Percentiles rank a stretch among this genome's conserved stretches.
These are phyloP conservation scores for Xenosphaeropsis pyriputrescens DNA, from an alignment of 2,329 filamentous ascomycete genomes.

Conservation along the genomic window DNA sequence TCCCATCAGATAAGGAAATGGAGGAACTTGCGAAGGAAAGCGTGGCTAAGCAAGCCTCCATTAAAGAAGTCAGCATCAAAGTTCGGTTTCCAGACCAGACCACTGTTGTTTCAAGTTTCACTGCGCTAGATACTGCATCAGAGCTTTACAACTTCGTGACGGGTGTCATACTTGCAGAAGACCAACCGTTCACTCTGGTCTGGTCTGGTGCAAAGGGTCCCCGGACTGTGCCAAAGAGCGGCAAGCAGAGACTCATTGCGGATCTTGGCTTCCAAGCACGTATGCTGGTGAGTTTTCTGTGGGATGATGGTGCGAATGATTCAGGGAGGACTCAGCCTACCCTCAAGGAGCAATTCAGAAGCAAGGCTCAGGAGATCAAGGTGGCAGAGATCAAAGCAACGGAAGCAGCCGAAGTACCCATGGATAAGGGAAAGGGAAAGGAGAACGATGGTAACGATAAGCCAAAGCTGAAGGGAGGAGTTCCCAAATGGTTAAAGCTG, in stretches of 20 bases:
- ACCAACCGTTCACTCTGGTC: conserved; percentile 58
- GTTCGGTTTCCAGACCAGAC: conserved; percentile 82
- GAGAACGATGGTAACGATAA: conserved; percentile 13
- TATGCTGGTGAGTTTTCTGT: conserved; percentile 63
- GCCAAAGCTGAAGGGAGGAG: conserved; percentile 20
- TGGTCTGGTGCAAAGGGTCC: conserved; percentile 13
- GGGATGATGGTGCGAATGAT: conserved; percentile 48
- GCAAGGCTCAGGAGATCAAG: conserved; percentile 50
- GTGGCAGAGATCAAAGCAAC: conserved; percentile 36
- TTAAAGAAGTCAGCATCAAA: conserved; percentile 59
- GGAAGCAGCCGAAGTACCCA: conserved; percentile 7
- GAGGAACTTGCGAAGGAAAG: conserved; percentile 53
- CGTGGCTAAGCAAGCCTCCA: conserved; percentile 46
- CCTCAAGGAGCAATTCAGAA: conserved; percentile 29
- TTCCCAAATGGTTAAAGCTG: conserved; percentile 62
- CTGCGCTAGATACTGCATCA: conserved; percentile 50
- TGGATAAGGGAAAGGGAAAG: conserved; percentile 23
- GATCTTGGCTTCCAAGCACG: conserved; percentile 56
- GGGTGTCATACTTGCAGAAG: conserved; percentile 48
- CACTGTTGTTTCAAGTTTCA: conserved; percentile 58
- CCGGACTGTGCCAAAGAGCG: conserved; percentile 24
- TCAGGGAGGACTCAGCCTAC: conserved; percentile 31
- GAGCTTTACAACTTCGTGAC: conserved; percentile 64
- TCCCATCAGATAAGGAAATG: conserved; percentile 72
- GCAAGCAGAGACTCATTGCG: conserved; percentile 46